A percentile compares a stretch with the other conserved stretches of the same genome.
Evolutionary conservation across 2,329 filamentous ascomycete species (phyloP).

Genomic region (Lecanicillium sp.): DNA sequence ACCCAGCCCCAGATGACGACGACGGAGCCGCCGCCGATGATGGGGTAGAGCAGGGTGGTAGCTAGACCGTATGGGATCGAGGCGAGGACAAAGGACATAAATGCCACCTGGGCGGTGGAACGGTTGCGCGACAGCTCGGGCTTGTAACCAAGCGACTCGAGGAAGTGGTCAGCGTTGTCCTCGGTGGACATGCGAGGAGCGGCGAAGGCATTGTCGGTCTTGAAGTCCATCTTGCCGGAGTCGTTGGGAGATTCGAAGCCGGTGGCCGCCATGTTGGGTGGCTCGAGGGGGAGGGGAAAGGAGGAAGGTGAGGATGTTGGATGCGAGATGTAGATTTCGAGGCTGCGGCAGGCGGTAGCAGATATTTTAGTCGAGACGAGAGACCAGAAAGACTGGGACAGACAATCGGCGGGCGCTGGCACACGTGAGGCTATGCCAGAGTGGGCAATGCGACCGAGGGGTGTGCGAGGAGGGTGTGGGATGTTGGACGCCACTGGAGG

Average conservation of each 20-base stretch:
- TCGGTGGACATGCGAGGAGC: conserved; percentile 22
- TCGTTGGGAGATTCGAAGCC: conserved; percentile 6
- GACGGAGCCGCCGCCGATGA: conserved; percentile 60
- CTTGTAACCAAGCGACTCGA: conserved; percentile 61
- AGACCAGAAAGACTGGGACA: neutral
- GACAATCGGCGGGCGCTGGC: neutral
- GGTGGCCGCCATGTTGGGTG: conserved; percentile 12
- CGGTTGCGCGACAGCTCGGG: conserved; percentile 58
- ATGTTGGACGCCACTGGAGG: neutral
- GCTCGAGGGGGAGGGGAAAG: neutral
- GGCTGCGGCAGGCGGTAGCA: neutral
- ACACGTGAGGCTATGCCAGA: conserved; percentile 13
- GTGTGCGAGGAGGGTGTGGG: neutral
- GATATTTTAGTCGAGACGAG: neutral
- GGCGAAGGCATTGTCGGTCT: conserved; percentile 24
- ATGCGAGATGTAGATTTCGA: neutral
- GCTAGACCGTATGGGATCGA: conserved; percentile 69
- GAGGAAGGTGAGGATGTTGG: neutral
- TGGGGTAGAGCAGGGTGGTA: conserved; percentile 62
- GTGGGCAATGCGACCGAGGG: conserved; percentile 6
- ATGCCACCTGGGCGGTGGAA: conserved; percentile 63
- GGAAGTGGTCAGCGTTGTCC: conserved; percentile 53
- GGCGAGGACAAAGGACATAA: conserved; percentile 72
- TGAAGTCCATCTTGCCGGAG: conserved; percentile 23
- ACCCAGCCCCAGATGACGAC: conserved; percentile 71